These are phyloP conservation scores for Serendipita vermifera DNA, from an alignment of 768 basidiomycete genomes.

Conservation along the genomic window DNA sequence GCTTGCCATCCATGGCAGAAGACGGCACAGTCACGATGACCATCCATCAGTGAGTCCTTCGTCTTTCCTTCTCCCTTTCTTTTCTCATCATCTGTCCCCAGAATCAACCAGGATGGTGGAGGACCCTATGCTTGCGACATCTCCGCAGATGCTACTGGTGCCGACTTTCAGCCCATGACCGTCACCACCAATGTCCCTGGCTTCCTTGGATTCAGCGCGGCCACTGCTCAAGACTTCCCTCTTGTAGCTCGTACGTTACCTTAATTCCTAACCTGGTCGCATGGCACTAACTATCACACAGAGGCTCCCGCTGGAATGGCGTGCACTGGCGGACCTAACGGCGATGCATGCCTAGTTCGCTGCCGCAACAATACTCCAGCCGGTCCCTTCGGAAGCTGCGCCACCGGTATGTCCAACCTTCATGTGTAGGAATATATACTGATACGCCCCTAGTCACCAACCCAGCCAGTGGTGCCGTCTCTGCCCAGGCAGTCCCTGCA, in stretches of 20 bases:
- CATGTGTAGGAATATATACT: no score
- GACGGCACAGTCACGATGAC: constrained; percentile 19
- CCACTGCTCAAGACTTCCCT: constrained; percentile 15
- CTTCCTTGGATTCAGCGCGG: constrained; percentile 14
- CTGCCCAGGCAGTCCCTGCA: neutral
- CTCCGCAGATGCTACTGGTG: constrained; percentile 20
- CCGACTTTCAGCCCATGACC: constrained; percentile 17
- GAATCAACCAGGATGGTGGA: constrained; percentile 23
- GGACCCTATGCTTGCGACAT: constrained; percentile 22
- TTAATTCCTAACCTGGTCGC: neutral
- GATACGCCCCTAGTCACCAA: no score
- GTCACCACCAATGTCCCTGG: constrained; percentile 21
- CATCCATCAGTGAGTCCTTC: constrained; percentile 16
- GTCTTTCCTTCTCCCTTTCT: neutral
- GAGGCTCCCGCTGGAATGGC: constrained; percentile 11
- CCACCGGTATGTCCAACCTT: no score
- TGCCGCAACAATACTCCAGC: constrained; percentile 18
- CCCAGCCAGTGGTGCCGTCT: neutral
- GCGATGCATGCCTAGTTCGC: constrained; percentile 16
- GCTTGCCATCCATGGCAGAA: constrained; percentile 19
- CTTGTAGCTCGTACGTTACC: constrained; percentile 14
- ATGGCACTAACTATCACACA: neutral
- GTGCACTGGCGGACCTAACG: constrained; percentile 16
- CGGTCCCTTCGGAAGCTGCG: constrained; percentile 24
- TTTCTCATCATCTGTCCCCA: neutral